Conservation (phyloP, 768 basidiomycete genomes). For the Lyophyllum semitale region DNA sequence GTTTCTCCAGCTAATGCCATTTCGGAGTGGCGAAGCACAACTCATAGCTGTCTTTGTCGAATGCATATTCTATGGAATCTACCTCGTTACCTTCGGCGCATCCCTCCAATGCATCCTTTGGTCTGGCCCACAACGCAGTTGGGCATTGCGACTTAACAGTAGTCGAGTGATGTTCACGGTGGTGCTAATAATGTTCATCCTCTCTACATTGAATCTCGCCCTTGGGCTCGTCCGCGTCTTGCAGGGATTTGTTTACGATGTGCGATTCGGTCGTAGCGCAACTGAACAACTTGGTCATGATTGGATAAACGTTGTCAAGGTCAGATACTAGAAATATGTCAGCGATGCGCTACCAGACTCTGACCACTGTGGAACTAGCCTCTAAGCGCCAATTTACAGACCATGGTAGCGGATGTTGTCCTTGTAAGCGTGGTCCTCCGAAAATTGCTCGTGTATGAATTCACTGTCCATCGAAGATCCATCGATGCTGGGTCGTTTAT, state of each 20-base stretch:
- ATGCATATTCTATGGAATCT: slow-evolving; percentile 40
- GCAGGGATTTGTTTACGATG: slow-evolving; percentile 36
- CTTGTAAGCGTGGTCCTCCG: neutral
- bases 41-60: slow-evolving; percentile 43
- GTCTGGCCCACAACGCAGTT: slow-evolving; percentile 24
- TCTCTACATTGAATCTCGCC: slow-evolving; percentile 42
- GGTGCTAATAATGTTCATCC: slow-evolving; percentile 39
- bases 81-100: slow-evolving; percentile 34
- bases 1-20: too few species aligned
- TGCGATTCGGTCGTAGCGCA: slow-evolving; percentile 28
- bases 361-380: too few species aligned
- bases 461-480: slow-evolving; percentile 12
- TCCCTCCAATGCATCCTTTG: slow-evolving; percentile 35
- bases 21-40: slow-evolving; percentile 38
- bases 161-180: slow-evolving; percentile 38
- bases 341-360: too few species aligned
- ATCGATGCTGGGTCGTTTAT: slow-evolving; percentile 23
- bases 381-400: too few species aligned
- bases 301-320: slow-evolving; percentile 45
- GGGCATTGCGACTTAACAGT: slow-evolving; percentile 24
- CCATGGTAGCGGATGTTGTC: neutral
- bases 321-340: too few species aligned
- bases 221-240: slow-evolving; percentile 43
- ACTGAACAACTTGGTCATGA: slow-evolving; percentile 34
- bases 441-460: too few species aligned